Base-by-base conservation (phyloP, 306 rosid genomes). In the Morella rubra region DNA sequence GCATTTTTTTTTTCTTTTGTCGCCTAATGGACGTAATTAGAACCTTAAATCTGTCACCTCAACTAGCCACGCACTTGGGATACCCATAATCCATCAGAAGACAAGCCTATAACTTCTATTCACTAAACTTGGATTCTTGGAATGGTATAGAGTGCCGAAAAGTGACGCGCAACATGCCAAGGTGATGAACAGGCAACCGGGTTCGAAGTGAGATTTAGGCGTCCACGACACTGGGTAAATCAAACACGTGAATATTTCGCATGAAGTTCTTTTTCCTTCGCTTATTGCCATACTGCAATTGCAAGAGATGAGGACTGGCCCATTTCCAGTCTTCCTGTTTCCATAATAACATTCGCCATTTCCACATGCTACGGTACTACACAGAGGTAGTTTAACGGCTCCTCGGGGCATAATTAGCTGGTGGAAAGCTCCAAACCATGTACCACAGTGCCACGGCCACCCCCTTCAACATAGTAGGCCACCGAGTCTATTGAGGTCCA, bases 31-130 rank as follows among this genome's bases (percentile, higher is more conserved):
- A 22, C 82, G 79, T 49, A 5, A 15, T 49, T 49, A 49, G 77
- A 79, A 72, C 85, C 76, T 79, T 73, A 67, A 77, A 80, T 64
- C 84, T 73, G 72, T 73, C 58, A 50, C 19, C 46, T 49, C 8
- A 52, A 1, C 76, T 45, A 77, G 6, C 59, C 14, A 8, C 5
- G 37, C 37, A 32, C 37, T 32, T 32, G 37, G 37, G 37, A 32
- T 32, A 32, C 37, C 37, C 37, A 32, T 32, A 32, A 32, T 32
- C 37, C 3, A 32, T 32, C 37, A 32, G 37, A 32, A 32, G 37
- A 32, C 2, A 32, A 32, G 37, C 37, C 37, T 32, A 32, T 2
- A 2, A 3, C 37, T 32, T 2, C 37, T 32, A 32, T 32, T 32
- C 37, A 32, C 37, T 32, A 32, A 32, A 32, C 37, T 32, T 32